Base-by-base conservation (phyloP, 2,329 filamentous ascomycete genomes). In the Venturia carpophila region DNA sequence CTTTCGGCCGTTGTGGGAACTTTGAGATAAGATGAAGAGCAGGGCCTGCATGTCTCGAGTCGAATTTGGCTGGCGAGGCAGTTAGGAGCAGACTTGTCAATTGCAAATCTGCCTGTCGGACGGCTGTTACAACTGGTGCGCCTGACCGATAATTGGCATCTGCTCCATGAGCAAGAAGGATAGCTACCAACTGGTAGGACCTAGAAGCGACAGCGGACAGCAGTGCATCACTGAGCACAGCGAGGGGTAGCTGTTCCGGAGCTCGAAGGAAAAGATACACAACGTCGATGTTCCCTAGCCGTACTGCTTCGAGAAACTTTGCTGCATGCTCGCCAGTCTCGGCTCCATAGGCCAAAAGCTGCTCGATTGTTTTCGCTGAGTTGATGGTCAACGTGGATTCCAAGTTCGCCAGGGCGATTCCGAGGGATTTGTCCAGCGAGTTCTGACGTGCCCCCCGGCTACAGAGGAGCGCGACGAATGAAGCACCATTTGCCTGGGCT, bases 151-250 rank as follows among this genome's bases (percentile, higher is more conserved):
- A 43, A n/a, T 62, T 62, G 3, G 24, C 17, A 37, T 62, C 39
- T 15, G 60, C 60, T 15, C 60, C 60, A 62, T 43, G 43, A 30
- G 60, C 60, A n/a, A 62, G 30, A 42, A 62, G 43, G n/a, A 42
- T 42, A 9, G 39, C 43, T 3, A 62, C 60, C 37, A 62, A 42
- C n/a, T 62, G 39, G 39, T 30, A 19, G 27, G 60, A 62, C 27
- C 43, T 30, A 2, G 39, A 27, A 10, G 5, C 43, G 7, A 62
- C 60, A 19, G 60, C 60, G 3, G 43, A 42, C 6, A 62, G 39
- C 3, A 62, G 60, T 19, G 60, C 60, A 27, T 62, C 43, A 24
- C 43, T 62, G 21, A 62, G 39, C 5, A 43, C 34, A 62, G 39
- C 43, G 5, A 43, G 37, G 13, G 24, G 24, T 3, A 62, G 60